These are phyloP conservation scores for Boletus subparvulus DNA, from an alignment of 768 basidiomycete genomes.

Conservation along the genomic window DNA sequence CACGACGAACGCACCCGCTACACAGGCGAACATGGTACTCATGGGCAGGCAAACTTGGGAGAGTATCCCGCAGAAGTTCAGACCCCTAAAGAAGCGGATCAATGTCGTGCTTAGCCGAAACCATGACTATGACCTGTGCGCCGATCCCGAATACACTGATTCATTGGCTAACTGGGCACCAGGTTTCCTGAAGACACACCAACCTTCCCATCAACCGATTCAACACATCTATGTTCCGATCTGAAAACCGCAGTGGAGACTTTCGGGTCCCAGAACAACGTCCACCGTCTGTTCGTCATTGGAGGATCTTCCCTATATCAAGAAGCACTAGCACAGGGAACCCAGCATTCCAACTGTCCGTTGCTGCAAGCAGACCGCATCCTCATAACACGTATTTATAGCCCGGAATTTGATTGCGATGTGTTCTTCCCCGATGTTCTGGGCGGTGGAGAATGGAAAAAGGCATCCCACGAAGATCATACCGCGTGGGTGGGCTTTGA, in stretches of 20 bases:
- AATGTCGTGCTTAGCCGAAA: constrained; percentile 80
- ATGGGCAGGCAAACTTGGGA: constrained; percentile 99
- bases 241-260: constrained; percentile 19
- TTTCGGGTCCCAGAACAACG: constrained; percentile 13
- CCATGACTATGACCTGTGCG: constrained; percentile 61
- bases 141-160: not conserved
- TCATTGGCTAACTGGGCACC: constrained; percentile 5
- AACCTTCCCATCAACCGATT: constrained; percentile 8
- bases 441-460: constrained; percentile 49
- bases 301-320: constrained; percentile 89
- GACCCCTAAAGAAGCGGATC: constrained; percentile 70
- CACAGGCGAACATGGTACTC: constrained; percentile 68
- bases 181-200: constrained; percentile 15
- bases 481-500: constrained; percentile 77
- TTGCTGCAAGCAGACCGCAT: constrained; percentile 68
- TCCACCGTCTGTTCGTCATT: constrained; percentile 77
- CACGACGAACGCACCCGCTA: constrained; percentile 59
- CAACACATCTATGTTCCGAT: constrained; percentile 32
- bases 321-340: constrained; percentile 50
- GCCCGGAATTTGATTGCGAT: constrained; percentile 83
- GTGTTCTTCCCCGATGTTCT: constrained; percentile 80
- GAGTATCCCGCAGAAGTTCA: constrained; percentile 82
- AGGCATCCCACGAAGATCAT: constrained; percentile 61
- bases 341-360: constrained; percentile 24
- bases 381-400: constrained; percentile 80